Evolutionary conservation across 495 filamentous ascomycete species (phyloP).

Genomic region (Daldinia decipiens): DNA sequence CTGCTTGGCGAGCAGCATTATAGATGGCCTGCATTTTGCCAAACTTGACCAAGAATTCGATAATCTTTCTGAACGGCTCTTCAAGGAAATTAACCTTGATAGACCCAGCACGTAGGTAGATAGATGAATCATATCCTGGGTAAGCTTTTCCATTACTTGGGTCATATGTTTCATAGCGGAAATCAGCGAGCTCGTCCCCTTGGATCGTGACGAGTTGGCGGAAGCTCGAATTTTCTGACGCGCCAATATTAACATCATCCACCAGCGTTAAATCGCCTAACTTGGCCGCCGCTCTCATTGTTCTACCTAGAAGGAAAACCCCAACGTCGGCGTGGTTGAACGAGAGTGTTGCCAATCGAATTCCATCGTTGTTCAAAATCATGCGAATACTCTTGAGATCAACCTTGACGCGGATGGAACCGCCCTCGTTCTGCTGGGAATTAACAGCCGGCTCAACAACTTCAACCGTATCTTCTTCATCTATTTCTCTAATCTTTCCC

Average conservation of each 20-base stretch:
- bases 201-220: slow-evolving; percentile 92
- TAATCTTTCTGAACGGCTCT: slow-evolving; percentile 97
- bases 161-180: slow-evolving; percentile 96
- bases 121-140: slow-evolving; percentile 93
- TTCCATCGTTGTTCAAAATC: slow-evolving; percentile 98
- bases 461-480: slow-evolving; percentile 52
- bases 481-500: slow-evolving; percentile 51
- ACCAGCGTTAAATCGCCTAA: slow-evolving; percentile 88
- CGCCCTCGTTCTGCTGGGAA: slow-evolving; percentile 49
- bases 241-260: slow-evolving; percentile 95
- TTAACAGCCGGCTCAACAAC: slow-evolving; percentile 44
- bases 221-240: slow-evolving; percentile 78
- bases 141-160: slow-evolving; percentile 71
- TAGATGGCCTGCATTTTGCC: slow-evolving; percentile 99
- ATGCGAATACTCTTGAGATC: slow-evolving; percentile 91
- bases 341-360: slow-evolving; percentile 89
- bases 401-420: slow-evolving; percentile 78
- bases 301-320: slow-evolving; percentile 83
- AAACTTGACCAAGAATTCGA: slow-evolving; percentile 97
- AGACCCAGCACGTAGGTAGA: slow-evolving; percentile 88
- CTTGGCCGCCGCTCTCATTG: slow-evolving; percentile 85
- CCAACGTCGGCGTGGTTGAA: slow-evolving; percentile 91
- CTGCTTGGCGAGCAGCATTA: slow-evolving; percentile 94
- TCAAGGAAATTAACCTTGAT: slow-evolving; percentile 96
- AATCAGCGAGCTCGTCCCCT: slow-evolving; percentile 96